Evolutionary conservation across 495 filamentous ascomycete genomes (phyloP).

Genomic region (Tuber indicum): DNA sequence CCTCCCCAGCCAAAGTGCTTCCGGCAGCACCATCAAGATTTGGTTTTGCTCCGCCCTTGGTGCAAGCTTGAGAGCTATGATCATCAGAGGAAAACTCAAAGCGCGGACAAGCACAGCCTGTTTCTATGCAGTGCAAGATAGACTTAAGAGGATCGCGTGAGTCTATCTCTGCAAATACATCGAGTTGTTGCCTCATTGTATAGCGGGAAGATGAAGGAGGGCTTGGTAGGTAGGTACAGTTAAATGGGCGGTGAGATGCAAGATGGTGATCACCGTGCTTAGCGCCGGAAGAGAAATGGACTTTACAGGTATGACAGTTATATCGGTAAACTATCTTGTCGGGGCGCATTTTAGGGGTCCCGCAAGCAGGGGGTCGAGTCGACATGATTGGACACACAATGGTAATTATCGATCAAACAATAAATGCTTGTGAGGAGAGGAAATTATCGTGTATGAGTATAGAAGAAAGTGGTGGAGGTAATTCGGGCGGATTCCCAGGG

Average conservation of each 20-base stretch:
- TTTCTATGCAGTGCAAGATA: constrained; percentile 2
- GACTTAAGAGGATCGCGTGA: background rate
- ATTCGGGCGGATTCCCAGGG: background rate
- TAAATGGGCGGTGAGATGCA: constrained; percentile 14
- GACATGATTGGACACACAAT: background rate
- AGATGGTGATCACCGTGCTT: constrained; percentile 13
- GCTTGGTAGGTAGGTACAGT: constrained; percentile 11
- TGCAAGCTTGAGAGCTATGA: background rate
- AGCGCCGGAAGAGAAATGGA: constrained; percentile 16
- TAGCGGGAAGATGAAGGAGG: constrained; percentile 11
- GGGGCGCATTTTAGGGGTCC: background rate
- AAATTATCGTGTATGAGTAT: background rate
- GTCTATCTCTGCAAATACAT: background rate
- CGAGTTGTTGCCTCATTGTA: background rate
- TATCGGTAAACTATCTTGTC: background rate
- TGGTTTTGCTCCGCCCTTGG: background rate
- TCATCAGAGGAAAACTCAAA: constrained; percentile 8
- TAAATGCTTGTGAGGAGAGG: background rate
- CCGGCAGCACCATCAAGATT: constrained; percentile 24
- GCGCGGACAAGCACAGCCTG: constrained; percentile 17
- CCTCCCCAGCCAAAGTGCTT: constrained; percentile 22
- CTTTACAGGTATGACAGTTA: constrained; percentile 26
- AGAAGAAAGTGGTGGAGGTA: background rate
- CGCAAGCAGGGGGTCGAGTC: background rate
- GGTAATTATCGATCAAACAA: background rate